Percentiles rank a stretch among this genome's conserved stretches.
Conservation (phyloP, 2,329 filamentous ascomycete species). For the Microsporum audouinii region DNA sequence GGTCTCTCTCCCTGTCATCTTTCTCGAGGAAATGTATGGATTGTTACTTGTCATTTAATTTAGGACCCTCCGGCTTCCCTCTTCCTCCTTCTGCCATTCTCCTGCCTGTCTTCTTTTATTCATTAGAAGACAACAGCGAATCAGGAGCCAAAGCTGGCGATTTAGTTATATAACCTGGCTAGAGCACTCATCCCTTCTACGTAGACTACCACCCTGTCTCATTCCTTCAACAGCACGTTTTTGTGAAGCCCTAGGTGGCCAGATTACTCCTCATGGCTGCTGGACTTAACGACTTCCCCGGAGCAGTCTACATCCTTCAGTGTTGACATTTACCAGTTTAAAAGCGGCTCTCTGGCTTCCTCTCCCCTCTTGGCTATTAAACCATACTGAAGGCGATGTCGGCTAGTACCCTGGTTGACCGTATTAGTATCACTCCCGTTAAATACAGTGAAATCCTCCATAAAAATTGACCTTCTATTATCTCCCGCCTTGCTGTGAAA, state of each 20-base stretch:
- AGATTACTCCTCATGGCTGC: no score
- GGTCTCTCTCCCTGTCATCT: neutral
- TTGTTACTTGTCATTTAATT: neutral
- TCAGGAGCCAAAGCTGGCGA: neutral
- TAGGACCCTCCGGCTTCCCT: neutral
- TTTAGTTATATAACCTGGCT: neutral
- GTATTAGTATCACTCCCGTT: neutral
- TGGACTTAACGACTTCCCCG: no score
- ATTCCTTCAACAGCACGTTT: no score
- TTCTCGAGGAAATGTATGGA: neutral
- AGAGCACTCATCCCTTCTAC: neutral
- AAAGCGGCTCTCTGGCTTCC: no score
- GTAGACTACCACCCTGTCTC: neutral
- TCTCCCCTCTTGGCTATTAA: no score
- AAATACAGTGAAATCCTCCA: neutral
- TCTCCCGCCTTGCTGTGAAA: neutral
- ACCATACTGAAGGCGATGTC: no score
- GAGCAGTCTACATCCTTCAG: no score
- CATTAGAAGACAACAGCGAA: neutral
- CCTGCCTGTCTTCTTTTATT: neutral
- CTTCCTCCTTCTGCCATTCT: neutral
- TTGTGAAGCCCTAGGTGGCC: no score
- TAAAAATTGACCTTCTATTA: neutral
- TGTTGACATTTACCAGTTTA: no score
- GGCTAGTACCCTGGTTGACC: neutral